These are phyloP conservation scores for Neofusicoccum ribis DNA, from an alignment of 2,329 filamentous ascomycete species.

Conservation along the genomic window DNA sequence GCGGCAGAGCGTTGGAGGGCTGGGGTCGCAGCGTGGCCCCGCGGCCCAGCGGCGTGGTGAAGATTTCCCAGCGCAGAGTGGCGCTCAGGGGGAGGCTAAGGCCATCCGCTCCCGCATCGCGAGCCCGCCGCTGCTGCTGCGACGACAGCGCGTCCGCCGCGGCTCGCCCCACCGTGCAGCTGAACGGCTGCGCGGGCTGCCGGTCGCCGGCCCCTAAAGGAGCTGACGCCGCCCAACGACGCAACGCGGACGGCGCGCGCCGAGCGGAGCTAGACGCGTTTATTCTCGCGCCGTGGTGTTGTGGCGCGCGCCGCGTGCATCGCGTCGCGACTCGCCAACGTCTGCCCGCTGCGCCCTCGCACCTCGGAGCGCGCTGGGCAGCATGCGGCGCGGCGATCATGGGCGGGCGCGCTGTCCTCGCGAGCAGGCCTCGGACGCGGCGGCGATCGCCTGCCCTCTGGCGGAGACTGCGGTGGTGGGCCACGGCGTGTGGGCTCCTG, in stretches of 20 bases:
- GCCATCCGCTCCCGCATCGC: not conserved
- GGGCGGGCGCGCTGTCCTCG: not conserved
- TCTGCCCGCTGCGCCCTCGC: not conserved
- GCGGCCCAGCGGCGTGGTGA: not conserved
- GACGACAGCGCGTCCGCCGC: too few species aligned
- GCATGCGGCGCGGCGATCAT: not conserved
- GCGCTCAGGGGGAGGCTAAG: slow-evolving; percentile 12
- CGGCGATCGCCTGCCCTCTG: not conserved
- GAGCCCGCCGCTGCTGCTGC: too few species aligned
- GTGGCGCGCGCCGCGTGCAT: not conserved
- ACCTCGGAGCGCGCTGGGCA: not conserved
- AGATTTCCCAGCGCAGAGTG: not conserved
- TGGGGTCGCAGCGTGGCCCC: not conserved
- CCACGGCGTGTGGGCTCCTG: not conserved
- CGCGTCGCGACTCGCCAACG: not conserved
- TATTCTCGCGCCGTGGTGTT: not conserved
- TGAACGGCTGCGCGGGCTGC: too few species aligned
- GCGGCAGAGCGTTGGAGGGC: slow-evolving; percentile 14
- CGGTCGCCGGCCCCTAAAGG: too few species aligned
- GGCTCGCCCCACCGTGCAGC: too few species aligned
- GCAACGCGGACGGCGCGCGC: not conserved
- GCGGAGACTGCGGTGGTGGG: not conserved
- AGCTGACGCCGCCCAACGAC: too few species aligned
- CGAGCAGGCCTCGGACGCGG: not conserved
- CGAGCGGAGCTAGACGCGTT: not conserved